Base-by-base conservation (phyloP, 2,329 filamentous ascomycete genomes). In the Aspergillus quadrilineatus region DNA sequence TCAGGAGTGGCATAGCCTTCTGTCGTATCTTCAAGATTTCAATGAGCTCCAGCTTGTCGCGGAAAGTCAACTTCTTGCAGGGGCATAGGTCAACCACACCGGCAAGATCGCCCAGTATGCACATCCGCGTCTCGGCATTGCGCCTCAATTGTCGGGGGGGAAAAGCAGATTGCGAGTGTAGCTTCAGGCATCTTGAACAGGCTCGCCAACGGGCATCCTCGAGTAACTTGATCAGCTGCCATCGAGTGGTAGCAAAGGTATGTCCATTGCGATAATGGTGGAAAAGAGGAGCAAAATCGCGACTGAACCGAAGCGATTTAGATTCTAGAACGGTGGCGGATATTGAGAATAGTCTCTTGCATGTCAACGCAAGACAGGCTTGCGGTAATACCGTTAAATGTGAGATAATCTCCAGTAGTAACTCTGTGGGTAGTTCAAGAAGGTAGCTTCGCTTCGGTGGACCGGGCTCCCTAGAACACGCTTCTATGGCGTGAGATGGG, bases 31-130 rank as follows among this genome's bases (percentile, higher is more conserved):
- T 65, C 30, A 75, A 43, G 10, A 71, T 63, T n/a, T 74, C 67
- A 6, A 69, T 54, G 2, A 75, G 65, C 15, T 74, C 68, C 43
- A 69, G 50, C 53, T 72, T 75, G 55, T 74, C 73, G 5, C 66
- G 69, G 55, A 71, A 75, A 0, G 73, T 75, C 55, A 75, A 53
- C 58, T 75, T 75, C 51, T 69, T 72, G 68, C 73, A 75, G 8
- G 73, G 73, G 50, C 73, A 75, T 29, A 75, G 50, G 41, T 75
- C 73, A 39, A 75, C 71, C 42, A 75, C 61, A 5, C 73, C 73
- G 15, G 73, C 72, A 14, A 68, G 55, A 6, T 66, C 65, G 10
- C 73, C 73, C 46, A 75, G 45, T 37, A 69, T 67, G 53, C 73
- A 75, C 12, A 63, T 62, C 32, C 73, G 68, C 26, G 59, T 60